Percentiles rank a stretch among this genome's conserved stretches.
Conservation (phyloP, 495 filamentous ascomycete species). For the Xylaria cubensis region DNA sequence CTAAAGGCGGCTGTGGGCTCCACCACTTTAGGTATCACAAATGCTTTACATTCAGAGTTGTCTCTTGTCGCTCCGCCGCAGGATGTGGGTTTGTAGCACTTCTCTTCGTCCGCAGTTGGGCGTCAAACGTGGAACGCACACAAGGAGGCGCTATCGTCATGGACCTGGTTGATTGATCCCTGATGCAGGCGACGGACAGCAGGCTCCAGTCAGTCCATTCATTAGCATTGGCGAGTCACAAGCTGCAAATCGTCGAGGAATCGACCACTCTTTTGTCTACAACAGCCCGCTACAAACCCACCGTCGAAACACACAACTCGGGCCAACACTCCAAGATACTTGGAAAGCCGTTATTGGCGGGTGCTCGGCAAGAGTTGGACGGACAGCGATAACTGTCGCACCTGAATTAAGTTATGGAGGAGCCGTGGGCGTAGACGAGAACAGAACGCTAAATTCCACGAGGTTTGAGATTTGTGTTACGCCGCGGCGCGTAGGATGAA, state of each 20-base stretch:
- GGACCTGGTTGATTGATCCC: neutral
- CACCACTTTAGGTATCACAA: slow-evolving; percentile 23
- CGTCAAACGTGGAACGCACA: slow-evolving; percentile 26
- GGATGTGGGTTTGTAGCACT: slow-evolving; percentile 11
- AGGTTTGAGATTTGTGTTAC: neutral
- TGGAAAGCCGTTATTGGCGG: slow-evolving; percentile 24
- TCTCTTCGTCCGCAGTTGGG: slow-evolving; percentile 19
- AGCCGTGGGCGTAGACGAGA: neutral
- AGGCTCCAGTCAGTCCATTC: slow-evolving; percentile 21
- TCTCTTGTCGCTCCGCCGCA: slow-evolving; percentile 15
- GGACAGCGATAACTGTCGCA: slow-evolving; percentile 1
- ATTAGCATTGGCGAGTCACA: slow-evolving; percentile 28
- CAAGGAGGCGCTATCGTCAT: slow-evolving; percentile 10
- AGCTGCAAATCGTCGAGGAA: slow-evolving; percentile 14
- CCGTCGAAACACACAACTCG: slow-evolving; percentile 23
- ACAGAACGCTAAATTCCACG: neutral
- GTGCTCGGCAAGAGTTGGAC: neutral
- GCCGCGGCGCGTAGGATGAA: neutral
- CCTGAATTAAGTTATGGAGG: neutral
- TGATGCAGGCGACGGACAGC: slow-evolving; percentile 20
- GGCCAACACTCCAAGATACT: slow-evolving; percentile 17
- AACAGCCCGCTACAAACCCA: slow-evolving; percentile 17
- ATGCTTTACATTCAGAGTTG: slow-evolving; percentile 23
- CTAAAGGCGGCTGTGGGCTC: neutral
- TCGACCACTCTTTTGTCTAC: neutral